Conservation (phyloP, 148 eudicot species). For the Selenicereus undatus region DNA sequence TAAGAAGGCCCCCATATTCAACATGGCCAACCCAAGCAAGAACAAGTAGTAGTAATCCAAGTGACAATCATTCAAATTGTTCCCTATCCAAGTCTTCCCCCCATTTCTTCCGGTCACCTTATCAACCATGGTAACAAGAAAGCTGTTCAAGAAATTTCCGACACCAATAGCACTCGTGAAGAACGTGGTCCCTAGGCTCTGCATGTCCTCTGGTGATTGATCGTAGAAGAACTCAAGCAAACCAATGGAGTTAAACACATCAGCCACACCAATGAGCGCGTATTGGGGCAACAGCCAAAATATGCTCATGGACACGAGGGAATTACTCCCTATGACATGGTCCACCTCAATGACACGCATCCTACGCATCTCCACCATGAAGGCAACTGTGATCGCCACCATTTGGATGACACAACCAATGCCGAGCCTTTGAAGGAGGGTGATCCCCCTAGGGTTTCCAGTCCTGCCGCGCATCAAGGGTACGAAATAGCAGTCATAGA, state of each 20-base stretch:
- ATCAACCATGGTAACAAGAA: conserved; percentile 73
- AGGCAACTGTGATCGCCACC: conserved; percentile 62
- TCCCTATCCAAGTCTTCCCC: conserved; percentile 77
- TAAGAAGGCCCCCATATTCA: conserved; percentile 54
- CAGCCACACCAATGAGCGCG: conserved; percentile 71
- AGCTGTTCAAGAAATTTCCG: conserved; percentile 76
- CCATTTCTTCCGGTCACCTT: conserved; percentile 49
- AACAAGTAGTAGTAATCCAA: conserved; percentile 82
- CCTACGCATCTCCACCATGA: conserved; percentile 50
- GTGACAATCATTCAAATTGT: conserved; percentile 72
- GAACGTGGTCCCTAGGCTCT: conserved; percentile 84
- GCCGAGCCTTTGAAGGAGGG: conserved; percentile 67
- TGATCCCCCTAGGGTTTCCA: conserved; percentile 72
- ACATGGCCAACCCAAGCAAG: conserved; percentile 43
- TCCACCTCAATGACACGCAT: conserved; percentile 46
- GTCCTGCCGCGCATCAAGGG: conserved; percentile 60
- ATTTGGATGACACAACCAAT: conserved; percentile 68
- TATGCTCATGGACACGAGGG: conserved; percentile 62
- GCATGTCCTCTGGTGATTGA: conserved; percentile 85
- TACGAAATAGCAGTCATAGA: conserved; percentile 75
- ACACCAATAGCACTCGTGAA: conserved; percentile 78
- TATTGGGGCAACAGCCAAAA: conserved; percentile 79
- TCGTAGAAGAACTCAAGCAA: conserved; percentile 88
- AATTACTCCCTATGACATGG: conserved; percentile 31
- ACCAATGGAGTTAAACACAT: conserved; percentile 77